phyloP scores from a whole-genome alignment of 139 green algal genomes.

The Penium margaritaceum region DNA sequence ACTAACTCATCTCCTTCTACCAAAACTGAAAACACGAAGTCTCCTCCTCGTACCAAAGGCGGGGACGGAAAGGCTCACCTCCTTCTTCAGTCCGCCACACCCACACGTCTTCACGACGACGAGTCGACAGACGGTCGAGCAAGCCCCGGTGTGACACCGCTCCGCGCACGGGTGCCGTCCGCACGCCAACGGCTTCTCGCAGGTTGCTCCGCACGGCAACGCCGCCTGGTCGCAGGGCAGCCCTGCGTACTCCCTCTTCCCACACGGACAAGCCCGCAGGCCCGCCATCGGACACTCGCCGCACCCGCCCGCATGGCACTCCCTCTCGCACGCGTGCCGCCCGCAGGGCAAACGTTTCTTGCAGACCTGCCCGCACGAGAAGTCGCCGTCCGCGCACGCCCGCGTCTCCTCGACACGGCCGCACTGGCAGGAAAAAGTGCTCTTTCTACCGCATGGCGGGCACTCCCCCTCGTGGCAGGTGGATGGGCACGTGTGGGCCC shows the following conservation, averaged over 20 bases:
- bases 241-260: constrained; percentile 52
- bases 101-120: constrained; percentile 54
- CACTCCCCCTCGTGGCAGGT: constrained; percentile 32
- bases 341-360: constrained; percentile 25
- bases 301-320: constrained; percentile 48
- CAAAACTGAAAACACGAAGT: no score
- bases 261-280: constrained; percentile 66
- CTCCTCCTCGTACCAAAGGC: no score
- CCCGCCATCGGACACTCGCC: constrained; percentile 56
- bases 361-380: constrained; percentile 29
- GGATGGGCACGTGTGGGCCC: constrained; percentile 25
- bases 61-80: constrained; percentile 22
- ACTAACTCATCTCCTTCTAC: no score
- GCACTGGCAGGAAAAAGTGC: constrained; percentile 25
- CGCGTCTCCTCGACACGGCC: constrained; percentile 13
- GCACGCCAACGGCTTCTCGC: constrained; percentile 71
- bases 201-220: constrained; percentile 68
- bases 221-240: constrained; percentile 50
- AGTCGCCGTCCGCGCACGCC: constrained; percentile 22
- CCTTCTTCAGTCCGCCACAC: constrained; percentile 37
- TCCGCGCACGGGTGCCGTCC: constrained; percentile 57
- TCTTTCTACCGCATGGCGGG: constrained; percentile 19
- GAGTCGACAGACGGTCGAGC: constrained; percentile 48
- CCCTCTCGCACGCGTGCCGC: constrained; percentile 26
- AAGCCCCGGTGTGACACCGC: constrained; percentile 66